A percentile compares a stretch with the other conserved stretches of the same genome.
Evolutionary conservation across 2,329 filamentous ascomycete genomes (phyloP).

Genomic region (Pestalotiopsis sp.): DNA sequence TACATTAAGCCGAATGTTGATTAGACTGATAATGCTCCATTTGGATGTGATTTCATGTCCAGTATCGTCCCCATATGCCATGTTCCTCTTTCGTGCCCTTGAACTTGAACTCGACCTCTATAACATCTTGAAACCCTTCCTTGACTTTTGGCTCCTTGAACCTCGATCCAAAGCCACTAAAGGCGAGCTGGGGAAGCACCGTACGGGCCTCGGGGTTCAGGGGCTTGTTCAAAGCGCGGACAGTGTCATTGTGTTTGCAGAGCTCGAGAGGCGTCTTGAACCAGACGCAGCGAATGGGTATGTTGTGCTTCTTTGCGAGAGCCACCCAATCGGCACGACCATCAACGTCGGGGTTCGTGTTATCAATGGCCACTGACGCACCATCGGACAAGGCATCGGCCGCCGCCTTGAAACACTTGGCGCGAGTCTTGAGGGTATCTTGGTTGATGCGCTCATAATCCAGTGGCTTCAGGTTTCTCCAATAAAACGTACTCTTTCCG

Average conservation of each 20-base stretch:
- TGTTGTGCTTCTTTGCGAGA: constrained; percentile 68
- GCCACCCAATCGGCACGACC: constrained; percentile 78
- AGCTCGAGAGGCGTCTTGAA: constrained; percentile 74
- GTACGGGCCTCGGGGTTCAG: constrained; percentile 83
- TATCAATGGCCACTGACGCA: constrained; percentile 83
- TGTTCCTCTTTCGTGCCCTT: constrained; percentile 70
- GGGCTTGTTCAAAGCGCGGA: constrained; percentile 67
- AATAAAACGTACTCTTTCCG: constrained; percentile 92
- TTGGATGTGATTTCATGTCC: no score
- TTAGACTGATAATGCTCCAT: no score
- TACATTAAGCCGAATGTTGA: no score
- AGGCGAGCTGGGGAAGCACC: constrained; percentile 77
- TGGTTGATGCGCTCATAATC: constrained; percentile 89
- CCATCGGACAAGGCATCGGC: constrained; percentile 65
- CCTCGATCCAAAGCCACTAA: constrained; percentile 72
- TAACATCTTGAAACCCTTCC: constrained; percentile 86
- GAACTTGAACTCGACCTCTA: constrained; percentile 76
- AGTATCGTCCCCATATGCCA: constrained; percentile 75
- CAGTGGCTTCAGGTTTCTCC: constrained; percentile 73
- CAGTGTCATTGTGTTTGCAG: constrained; percentile 84
- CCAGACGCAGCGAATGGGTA: constrained; percentile 83
- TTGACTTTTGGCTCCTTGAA: constrained; percentile 71
- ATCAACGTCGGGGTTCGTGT: constrained; percentile 87
- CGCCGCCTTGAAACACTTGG: constrained; percentile 74
- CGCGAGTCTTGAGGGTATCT: constrained; percentile 76